A percentile compares a stretch with the other conserved stretches of the same genome.
Evolutionary conservation across 768 basidiomycete species (phyloP).

Genomic region (Ramaria rubella): DNA sequence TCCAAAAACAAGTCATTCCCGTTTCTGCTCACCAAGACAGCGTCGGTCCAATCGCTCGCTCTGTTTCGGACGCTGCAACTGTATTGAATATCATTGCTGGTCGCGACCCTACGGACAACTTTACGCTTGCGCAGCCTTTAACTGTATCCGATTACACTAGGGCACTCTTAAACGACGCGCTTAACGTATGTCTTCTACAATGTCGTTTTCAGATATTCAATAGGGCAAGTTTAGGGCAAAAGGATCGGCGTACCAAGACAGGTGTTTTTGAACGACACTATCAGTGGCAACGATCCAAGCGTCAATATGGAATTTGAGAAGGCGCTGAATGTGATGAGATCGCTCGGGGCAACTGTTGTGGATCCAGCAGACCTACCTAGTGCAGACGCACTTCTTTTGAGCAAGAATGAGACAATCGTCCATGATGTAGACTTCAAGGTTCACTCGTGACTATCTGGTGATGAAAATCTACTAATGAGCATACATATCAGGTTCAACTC

Average conservation of each 20-base stretch:
- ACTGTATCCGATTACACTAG: slow-evolving; percentile 17
- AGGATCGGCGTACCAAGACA: slow-evolving; percentile 49
- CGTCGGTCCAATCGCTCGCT: slow-evolving; percentile 32
- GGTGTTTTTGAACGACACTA: slow-evolving; percentile 15
- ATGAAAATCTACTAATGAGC: neutral
- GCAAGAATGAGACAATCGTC: slow-evolving; percentile 18
- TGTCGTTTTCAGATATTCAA: too few relatives aligned
- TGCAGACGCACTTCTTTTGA: slow-evolving; percentile 24
- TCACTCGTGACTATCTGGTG: neutral
- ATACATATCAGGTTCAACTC: slow-evolving; percentile 7
- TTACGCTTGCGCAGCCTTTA: slow-evolving; percentile 38
- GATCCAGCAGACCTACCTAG: slow-evolving; percentile 22
- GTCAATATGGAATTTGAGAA: slow-evolving; percentile 34
- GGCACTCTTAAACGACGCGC: slow-evolving; percentile 15
- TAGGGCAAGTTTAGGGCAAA: slow-evolving; percentile 32
- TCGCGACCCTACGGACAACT: slow-evolving; percentile 35
- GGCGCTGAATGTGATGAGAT: slow-evolving; percentile 31
- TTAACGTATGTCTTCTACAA: slow-evolving; percentile 3
- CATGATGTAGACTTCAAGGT: slow-evolving; percentile 18
- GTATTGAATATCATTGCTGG: slow-evolving; percentile 37
- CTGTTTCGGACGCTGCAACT: slow-evolving; percentile 33
- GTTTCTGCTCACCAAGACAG: slow-evolving; percentile 37
- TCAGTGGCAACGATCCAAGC: slow-evolving; percentile 23
- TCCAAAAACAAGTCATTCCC: slow-evolving; percentile 33
- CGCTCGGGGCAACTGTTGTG: slow-evolving; percentile 34